Base-by-base conservation (phyloP, 129 eudicot species). In the Helianthus tuberosus region DNA sequence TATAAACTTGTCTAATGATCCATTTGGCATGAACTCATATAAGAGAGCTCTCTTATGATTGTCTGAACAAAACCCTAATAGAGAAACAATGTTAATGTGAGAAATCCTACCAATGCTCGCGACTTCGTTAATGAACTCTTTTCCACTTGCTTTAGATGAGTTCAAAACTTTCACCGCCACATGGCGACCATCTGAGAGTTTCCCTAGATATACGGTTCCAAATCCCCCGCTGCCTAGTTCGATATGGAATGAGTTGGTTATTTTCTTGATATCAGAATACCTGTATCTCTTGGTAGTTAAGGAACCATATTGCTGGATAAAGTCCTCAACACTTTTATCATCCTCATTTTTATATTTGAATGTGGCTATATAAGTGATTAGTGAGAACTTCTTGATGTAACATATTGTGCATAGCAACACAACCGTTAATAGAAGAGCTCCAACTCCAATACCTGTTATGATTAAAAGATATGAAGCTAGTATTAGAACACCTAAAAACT, bases 251-350 rank as follows among this genome's bases (percentile, higher is more conserved):
- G 66, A 60, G 17, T 60, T 60, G 66, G 66, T 60, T 43, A 60
- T 60, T 13, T 60, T 60, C 66, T 60, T 60, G 66, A 32, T 6
- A 1, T 60, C 11, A 5, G 66, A 6, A 32, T 60, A 60, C 16
- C 1, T 60, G 44, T 60, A 60, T 17, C 66, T 29, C 44, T 60
- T 60, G 66, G 66, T 60, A 29, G 43, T 32, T 60, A 60, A 60
- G 66, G 66, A 60, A 29, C 66, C 66, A 60, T 60, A 60, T 60
- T 60, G 44, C 44, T 60, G 29, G 43, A 60, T 60, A 60, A 60
- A 60, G 10, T 43, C 41, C 66, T 60, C 66, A 60, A 60, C 66
- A 29, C 66, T 60, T 12, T 5, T 29, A 60, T 60, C 17, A 60
- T 60, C 44, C 66, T 60, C 66, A 29, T 9, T 27, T 12, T 60